These are phyloP conservation scores for Solanum paucissectum DNA, from an alignment of 257 asterid genomes.

Conservation along the genomic window DNA sequence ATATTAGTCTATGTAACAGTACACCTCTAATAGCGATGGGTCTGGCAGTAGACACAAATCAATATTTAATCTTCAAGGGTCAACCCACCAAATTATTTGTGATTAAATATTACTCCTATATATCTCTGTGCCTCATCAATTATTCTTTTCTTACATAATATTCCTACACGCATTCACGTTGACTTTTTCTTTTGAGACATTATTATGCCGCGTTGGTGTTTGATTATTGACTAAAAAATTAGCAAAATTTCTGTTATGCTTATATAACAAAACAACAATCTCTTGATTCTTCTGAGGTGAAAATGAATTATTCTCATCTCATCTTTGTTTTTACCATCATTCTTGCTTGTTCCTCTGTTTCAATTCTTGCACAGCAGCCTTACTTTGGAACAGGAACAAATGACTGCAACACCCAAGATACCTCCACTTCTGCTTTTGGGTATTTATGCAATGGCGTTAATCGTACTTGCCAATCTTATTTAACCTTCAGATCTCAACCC, in stretches of 20 bases:
- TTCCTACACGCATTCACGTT: not conserved
- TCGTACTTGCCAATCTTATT: constrained; percentile 54
- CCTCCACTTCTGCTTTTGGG: constrained; percentile 50
- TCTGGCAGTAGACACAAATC: not conserved
- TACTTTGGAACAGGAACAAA: constrained; percentile 24
- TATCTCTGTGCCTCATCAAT: not conserved
- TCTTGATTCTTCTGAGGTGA: not conserved
- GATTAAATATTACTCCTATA: not conserved
- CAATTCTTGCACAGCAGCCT: constrained; percentile 54
- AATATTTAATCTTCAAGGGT: not conserved
- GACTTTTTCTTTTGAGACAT: not conserved
- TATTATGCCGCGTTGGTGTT: not conserved
- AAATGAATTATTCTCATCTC: constrained; percentile 17
- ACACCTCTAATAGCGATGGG: not conserved
- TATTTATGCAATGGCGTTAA: constrained; percentile 61
- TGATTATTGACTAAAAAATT: not conserved
- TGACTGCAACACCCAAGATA: constrained; percentile 12
- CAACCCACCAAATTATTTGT: not conserved
- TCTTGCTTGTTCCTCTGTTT: constrained; percentile 16
- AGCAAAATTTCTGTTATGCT: not conserved
- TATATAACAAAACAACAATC: not conserved
- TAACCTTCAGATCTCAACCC: constrained; percentile 57
- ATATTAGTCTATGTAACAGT: not conserved
- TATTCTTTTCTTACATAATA: not conserved
- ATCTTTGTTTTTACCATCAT: constrained; percentile 13